Evolutionary conservation across 257 asterid species (phyloP).

Genomic region (Ophiorrhiza pumila): DNA sequence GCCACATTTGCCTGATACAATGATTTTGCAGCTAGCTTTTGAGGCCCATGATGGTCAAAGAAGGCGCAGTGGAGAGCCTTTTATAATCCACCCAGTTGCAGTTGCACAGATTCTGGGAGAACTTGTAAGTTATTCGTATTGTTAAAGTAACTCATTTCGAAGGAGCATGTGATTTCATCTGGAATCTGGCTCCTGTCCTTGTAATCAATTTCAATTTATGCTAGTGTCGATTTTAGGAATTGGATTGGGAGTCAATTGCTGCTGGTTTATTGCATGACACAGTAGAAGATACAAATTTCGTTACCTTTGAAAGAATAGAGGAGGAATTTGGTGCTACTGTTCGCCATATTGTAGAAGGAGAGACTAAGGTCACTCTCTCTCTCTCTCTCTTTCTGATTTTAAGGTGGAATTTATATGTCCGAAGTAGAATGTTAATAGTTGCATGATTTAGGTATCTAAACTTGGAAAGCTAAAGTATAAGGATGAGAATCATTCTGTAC

Average conservation of each 20-base stretch:
- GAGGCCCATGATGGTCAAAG: slow-evolving; percentile 95
- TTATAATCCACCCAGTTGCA: slow-evolving; percentile 89
- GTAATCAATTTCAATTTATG: slow-evolving; percentile 11
- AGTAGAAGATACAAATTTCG: slow-evolving; percentile 80
- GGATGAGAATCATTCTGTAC: slow-evolving; percentile 71
- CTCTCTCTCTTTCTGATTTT: not conserved
- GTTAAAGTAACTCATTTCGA: slow-evolving; percentile 6
- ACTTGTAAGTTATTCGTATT: slow-evolving; percentile 51
- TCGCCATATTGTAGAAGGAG: slow-evolving; percentile 93
- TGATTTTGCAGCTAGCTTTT: slow-evolving; percentile 57
- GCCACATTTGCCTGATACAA: not conserved
- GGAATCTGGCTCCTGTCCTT: slow-evolving; percentile 6
- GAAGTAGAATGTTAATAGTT: slow-evolving; percentile 8
- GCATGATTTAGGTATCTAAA: slow-evolving; percentile 69
- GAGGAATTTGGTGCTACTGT: slow-evolving; percentile 70
- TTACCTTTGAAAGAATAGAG: slow-evolving; percentile 82
- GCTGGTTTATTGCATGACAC: slow-evolving; percentile 97
- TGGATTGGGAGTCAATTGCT: slow-evolving; percentile 95
- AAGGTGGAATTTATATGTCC: slow-evolving; percentile 4
- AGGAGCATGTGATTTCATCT: not conserved
- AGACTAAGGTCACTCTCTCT: slow-evolving; percentile 62
- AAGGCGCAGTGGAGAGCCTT: slow-evolving; percentile 97
- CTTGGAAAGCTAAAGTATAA: slow-evolving; percentile 85
- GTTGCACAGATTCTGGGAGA: slow-evolving; percentile 96
- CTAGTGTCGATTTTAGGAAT: slow-evolving; percentile 47